phyloP scores from a whole-genome alignment of 768 basidiomycete genomes.

The Mycena polygramma region DNA sequence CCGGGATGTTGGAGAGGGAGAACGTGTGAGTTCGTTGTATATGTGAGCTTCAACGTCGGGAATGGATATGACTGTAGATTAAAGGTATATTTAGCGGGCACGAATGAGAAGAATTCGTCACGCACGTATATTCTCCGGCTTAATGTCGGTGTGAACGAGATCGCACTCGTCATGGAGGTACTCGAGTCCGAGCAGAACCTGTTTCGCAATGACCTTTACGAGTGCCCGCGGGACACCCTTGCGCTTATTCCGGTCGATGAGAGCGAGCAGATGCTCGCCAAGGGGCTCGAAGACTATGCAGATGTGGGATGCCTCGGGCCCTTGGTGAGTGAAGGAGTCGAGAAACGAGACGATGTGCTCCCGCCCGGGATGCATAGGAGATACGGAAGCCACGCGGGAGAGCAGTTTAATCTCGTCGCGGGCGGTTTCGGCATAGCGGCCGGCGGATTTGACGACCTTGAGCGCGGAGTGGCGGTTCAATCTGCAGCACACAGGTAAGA shows the following conservation, averaged over 20 bases:
- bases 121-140: constrained; percentile 96
- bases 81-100: constrained; percentile 35
- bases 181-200: constrained; percentile 89
- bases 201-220: constrained; percentile 88
- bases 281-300: constrained; percentile 94
- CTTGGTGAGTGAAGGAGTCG: constrained; percentile 87
- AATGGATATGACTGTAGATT: constrained; percentile 79
- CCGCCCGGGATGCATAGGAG: constrained; percentile 83
- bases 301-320: constrained; percentile 81
- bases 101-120: constrained; percentile 40
- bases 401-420: constrained; percentile 96
- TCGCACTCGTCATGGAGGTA: constrained; percentile 95
- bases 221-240: constrained; percentile 86
- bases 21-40: constrained; percentile 72
- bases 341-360: constrained; percentile 89
- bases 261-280: constrained; percentile 81
- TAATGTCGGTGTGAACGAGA: constrained; percentile 93
- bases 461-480: constrained; percentile 85
- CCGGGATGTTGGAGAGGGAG: constrained; percentile 81
- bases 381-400: constrained; percentile 77
- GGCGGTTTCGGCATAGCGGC: constrained; percentile 96
- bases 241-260: constrained; percentile 84
- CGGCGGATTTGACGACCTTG: constrained; percentile 95
- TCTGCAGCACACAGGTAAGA: constrained; percentile 54
- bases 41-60: constrained; percentile 86